Conservation (phyloP, 2,329 filamentous ascomycete genomes). For the Leptoxyphium fumago region DNA sequence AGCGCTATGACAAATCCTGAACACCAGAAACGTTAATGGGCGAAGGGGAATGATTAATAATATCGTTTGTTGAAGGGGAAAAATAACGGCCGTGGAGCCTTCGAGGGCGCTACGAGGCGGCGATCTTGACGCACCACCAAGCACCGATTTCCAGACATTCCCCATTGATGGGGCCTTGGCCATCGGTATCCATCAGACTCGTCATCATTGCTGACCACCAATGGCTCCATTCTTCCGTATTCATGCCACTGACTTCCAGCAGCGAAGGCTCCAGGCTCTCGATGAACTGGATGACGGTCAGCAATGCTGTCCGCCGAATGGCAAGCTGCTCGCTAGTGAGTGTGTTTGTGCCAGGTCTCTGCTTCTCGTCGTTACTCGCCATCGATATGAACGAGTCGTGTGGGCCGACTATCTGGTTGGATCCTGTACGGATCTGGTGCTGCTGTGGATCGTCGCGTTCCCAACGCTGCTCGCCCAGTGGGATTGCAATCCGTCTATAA, state of each 20-base stretch:
- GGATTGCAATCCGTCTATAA: slow-evolving; percentile 70
- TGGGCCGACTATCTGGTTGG: slow-evolving; percentile 4
- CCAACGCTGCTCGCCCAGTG: slow-evolving; percentile 73
- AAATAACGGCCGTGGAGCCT: slow-evolving; percentile 4
- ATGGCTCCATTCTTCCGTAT: slow-evolving; percentile 78
- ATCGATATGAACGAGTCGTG: slow-evolving; percentile 8
- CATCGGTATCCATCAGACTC: slow-evolving; percentile 56
- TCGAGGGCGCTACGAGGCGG: neutral
- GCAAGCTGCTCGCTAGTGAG: slow-evolving; percentile 46
- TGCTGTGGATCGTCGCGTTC: slow-evolving; percentile 50
- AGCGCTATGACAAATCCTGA: slow-evolving; percentile 45
- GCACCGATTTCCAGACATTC: slow-evolving; percentile 63
- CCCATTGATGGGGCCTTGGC: slow-evolving; percentile 59
- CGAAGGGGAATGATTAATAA: neutral
- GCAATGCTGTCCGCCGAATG: slow-evolving; percentile 62
- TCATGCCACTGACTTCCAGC: slow-evolving; percentile 70
- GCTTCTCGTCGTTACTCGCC: slow-evolving; percentile 8
- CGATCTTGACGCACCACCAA: slow-evolving; percentile 45
- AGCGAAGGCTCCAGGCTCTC: slow-evolving; percentile 73
- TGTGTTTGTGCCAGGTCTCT: slow-evolving; percentile 6
- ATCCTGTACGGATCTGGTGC: slow-evolving; percentile 1
- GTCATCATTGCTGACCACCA: slow-evolving; percentile 83
- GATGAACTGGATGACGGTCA: slow-evolving; percentile 69
- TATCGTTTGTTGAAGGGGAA: neutral
- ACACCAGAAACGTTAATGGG: neutral